Base-by-base conservation (phyloP, 2,329 filamentous ascomycete species). In the Colletotrichum sp. region DNA sequence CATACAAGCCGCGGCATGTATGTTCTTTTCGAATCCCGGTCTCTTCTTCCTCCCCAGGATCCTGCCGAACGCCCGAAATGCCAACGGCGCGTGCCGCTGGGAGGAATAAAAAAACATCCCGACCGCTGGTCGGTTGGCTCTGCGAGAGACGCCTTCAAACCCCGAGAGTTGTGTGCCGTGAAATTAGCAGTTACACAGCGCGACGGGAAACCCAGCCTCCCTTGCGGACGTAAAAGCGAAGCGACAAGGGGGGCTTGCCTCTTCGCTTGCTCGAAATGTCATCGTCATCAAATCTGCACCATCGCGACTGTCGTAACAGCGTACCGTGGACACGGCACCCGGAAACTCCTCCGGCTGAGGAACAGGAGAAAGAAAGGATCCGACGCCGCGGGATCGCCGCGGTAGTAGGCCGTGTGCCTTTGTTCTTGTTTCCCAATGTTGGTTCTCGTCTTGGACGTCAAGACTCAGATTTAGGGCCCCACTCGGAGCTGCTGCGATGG, bases 231-330 rank as follows among this genome's bases (percentile, higher is more conserved):
- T 65, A 76, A 74, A 48, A 2, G 21, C n/a, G 32, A 52, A 36
- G 34, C 34, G 28, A 60, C 58, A 36, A n/a, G 43, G 65, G 57
- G 24, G 30, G 15, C 6, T 52, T 8, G 30, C 28, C 57, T 65
- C 64, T n/a, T 65, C 32, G 64, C 70, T 68, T 65, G 32, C 30
- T 32, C 24, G 8, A 74, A 52, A 76, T 68, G 74, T 65, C 58
- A 68, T 73, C 64, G 74, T 76, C 74, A 76, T 74, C 64, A 52
- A 36, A 38, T 30, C 58, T 76, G 57, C 70, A 66, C 26, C 65
- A 70, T 48, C 38, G 65, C 65, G 71, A 52, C 71, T 69, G 65
- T 26, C 64, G 64, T 38, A 26, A 24, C 24, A 34, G 58, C 70
- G 65, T 60, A 34, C 26, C 48, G 24, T 55, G 15, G 36, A 30